Evolutionary conservation across 2,329 filamentous ascomycete genomes (phyloP).

Genomic region (Monosporascus sp.): DNA sequence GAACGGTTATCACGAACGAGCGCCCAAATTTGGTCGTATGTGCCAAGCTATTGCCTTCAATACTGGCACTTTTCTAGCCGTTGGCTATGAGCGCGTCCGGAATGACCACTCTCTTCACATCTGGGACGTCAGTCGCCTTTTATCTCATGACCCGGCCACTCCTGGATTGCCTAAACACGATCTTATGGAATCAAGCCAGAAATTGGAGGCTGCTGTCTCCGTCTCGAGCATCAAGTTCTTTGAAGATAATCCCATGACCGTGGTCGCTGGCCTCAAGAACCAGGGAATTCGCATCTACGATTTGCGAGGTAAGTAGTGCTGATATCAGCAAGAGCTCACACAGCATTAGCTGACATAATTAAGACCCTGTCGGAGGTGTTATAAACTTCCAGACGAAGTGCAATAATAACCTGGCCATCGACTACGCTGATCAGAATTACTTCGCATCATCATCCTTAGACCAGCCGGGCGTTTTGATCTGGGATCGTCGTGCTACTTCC

Average conservation of each 20-base stretch:
- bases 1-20: conserved; percentile 60
- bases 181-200: conserved; percentile 52
- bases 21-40: conserved; percentile 69
- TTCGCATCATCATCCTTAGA: conserved; percentile 77
- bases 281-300: conserved; percentile 74
- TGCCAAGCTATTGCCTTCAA: conserved; percentile 82
- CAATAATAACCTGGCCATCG: conserved; percentile 70
- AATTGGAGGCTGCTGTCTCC: conserved; percentile 63
- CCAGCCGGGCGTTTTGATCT: conserved; percentile 69
- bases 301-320: conserved; percentile 56
- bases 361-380: conserved; percentile 46
- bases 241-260: conserved; percentile 66
- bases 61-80: conserved; percentile 65
- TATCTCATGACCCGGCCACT: conserved; percentile 40
- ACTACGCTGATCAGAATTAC: conserved; percentile 76
- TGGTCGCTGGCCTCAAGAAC: conserved; percentile 71
- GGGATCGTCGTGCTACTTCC: conserved; percentile 66
- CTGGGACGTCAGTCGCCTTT: conserved; percentile 68
- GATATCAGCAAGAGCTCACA: not conserved
- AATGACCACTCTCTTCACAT: conserved; percentile 80
- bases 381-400: conserved; percentile 61
- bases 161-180: conserved; percentile 47
- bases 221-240: conserved; percentile 82
- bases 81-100: conserved; percentile 73
- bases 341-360: conserved; percentile 13